Percentiles rank a stretch among this genome's conserved stretches.
Evolutionary conservation across 2,329 filamentous ascomycete genomes (phyloP).

Genomic region (Diplocarpon mali): DNA sequence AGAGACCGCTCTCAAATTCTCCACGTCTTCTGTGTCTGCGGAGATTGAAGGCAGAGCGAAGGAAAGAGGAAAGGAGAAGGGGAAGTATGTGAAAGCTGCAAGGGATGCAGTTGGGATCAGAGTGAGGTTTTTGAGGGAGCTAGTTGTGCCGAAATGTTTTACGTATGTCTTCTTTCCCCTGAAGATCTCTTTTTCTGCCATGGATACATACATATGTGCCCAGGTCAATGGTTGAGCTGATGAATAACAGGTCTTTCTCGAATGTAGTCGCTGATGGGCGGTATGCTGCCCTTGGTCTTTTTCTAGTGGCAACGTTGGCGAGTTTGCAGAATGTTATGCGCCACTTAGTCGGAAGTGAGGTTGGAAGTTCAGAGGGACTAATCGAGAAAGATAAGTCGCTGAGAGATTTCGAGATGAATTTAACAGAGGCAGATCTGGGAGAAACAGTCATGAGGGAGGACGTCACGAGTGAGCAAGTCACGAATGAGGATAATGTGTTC

Average conservation of each 20-base stretch:
- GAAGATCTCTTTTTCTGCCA: too few relatives aligned
- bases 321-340: not conserved
- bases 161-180: constrained; percentile 34
- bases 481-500: not conserved
- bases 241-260: constrained; percentile 42
- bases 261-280: constrained; percentile 62
- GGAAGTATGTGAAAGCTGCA: constrained; percentile 13
- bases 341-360: not conserved
- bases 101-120: constrained; percentile 25
- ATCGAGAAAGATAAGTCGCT: too few relatives aligned
- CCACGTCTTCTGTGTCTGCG: not conserved
- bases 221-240: not conserved
- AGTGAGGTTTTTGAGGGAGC: constrained; percentile 32
- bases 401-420: not conserved
- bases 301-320: constrained; percentile 54
- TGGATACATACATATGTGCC: too few relatives aligned
- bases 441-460: constrained; percentile 27
- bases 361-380: not conserved
- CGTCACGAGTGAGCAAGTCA: constrained; percentile 1
- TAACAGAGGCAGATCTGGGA: constrained; percentile 15
- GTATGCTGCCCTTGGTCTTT: constrained; percentile 59
- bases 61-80: constrained; percentile 9
- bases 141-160: constrained; percentile 33
- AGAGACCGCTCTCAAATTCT: constrained; percentile 9
- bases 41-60: not conserved